Evolutionary conservation across 352 stramenopile species (phyloP), one percentile per base, ranked within the genome.

Genomic region (Globisporangium polare): DNA sequence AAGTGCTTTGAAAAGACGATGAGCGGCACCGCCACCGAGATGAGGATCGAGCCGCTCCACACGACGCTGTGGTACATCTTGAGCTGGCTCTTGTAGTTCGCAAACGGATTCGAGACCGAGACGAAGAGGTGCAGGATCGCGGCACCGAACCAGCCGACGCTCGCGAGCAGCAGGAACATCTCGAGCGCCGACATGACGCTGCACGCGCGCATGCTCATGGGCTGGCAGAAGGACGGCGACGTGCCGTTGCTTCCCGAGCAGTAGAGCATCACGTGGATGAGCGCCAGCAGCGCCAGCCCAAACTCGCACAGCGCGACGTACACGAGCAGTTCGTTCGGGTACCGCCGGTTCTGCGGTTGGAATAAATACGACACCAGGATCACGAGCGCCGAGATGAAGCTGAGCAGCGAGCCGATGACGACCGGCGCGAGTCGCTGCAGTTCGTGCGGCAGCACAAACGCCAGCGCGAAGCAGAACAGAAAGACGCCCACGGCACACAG

Each of bases 121-220:
- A 89, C 82, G 46, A 88, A 91, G 5, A 91, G 57, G 58, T 91
- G 77, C 17, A 88, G 57, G 69, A 91, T 89, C 7, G 79, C 80
- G 17, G 78, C 78, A 20, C 76, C 79, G 50, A 88, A 91, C 82
- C 82, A 91, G 3, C 78, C 78, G 27, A 89, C 74, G 18, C 78
- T 80, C 0, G 79, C 73, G 8, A 86, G 49, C 29, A 89, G 62
- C 55, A 89, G 60, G 37, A 89, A 87, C 62, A 89, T 79, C 66
- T 87, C 74, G 31, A 89, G 54, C 42, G 69, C 67, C 4, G 60
- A 73, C 12, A 72, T 58, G 6, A 77, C 15, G 17, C 58, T 76
- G 60, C 82, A 91, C 2, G 62, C 61, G 1, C 51, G 45, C 15
- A 86, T 63, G 12, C 37, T 60, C 62, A 89, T 72, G 0, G 81